A percentile compares a stretch with the other conserved stretches of the same genome.
These are phyloP conservation scores for Metarhizium robertsii DNA, from an alignment of 2,329 filamentous ascomycete species.

Conservation along the genomic window DNA sequence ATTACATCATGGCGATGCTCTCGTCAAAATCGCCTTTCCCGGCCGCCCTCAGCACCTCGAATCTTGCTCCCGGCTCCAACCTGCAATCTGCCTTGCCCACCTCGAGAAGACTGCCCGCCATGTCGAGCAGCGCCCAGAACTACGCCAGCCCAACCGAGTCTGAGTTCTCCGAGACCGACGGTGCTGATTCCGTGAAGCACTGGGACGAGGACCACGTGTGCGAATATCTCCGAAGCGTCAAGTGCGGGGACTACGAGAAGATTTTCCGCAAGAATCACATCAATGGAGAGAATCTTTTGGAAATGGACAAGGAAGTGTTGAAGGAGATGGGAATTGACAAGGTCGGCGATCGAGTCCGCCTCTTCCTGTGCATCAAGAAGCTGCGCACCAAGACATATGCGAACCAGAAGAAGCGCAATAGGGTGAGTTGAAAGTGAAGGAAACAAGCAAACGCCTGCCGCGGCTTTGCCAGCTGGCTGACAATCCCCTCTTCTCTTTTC, in stretches of 20 bases:
- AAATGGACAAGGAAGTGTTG: conserved; percentile 92
- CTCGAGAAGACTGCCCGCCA: conserved; percentile 40
- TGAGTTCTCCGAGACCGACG: conserved; percentile 79
- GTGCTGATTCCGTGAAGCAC: conserved; percentile 64
- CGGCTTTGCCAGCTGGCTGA: background rate
- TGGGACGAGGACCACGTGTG: conserved; percentile 91
- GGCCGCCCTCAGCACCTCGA: conserved; percentile 36
- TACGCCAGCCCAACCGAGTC: conserved; percentile 84
- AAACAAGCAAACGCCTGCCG: background rate
- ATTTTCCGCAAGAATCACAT: conserved; percentile 90
- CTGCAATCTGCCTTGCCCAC: conserved; percentile 41
- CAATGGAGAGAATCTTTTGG: conserved; percentile 91
- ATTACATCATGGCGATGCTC: conserved; percentile 59
- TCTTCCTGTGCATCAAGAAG: conserved; percentile 79
- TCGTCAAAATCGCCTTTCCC: conserved; percentile 66
- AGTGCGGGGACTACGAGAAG: conserved; percentile 88
- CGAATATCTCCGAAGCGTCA: conserved; percentile 84
- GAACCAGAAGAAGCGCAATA: conserved; percentile 73
- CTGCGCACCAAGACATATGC: conserved; percentile 67
- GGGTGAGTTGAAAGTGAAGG: conserved; percentile 45
- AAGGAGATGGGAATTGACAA: conserved; percentile 99
- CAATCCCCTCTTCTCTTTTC: background rate
- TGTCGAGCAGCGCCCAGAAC: conserved; percentile 40
- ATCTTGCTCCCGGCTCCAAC: conserved; percentile 34
- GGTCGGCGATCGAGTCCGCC: conserved; percentile 87